Evolutionary conservation across 2,329 filamentous ascomycete genomes (phyloP).

Genomic region (Sporothrix luriei): DNA sequence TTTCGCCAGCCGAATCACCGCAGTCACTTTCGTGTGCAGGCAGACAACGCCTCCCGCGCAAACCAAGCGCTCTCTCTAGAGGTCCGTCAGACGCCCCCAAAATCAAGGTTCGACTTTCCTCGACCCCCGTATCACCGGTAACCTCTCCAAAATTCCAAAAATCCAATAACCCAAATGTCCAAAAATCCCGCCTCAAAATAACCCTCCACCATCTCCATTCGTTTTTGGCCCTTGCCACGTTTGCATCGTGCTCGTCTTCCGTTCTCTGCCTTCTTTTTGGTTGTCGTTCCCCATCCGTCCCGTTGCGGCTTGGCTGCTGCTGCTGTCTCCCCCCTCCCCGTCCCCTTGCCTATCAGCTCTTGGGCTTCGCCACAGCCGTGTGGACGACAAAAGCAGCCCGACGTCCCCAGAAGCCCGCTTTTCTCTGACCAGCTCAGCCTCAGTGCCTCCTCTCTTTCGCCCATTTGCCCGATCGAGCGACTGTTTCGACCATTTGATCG

Average conservation of each 20-base stretch:
- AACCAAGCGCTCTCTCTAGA: slow-evolving; percentile 16
- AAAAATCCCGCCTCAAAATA: slow-evolving; percentile 30
- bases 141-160: slow-evolving; percentile 29
- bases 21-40: slow-evolving; percentile 3
- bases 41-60: slow-evolving; percentile 8
- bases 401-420: slow-evolving; percentile 31
- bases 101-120: slow-evolving; percentile 31
- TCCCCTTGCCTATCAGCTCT: slow-evolving; percentile 7
- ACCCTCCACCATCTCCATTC: slow-evolving; percentile 15
- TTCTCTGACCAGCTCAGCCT: slow-evolving; percentile 33
- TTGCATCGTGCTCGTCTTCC: slow-evolving; percentile 24
- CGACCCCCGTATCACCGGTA: slow-evolving; percentile 31
- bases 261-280: background rate
- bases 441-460: background rate
- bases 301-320: slow-evolving; percentile 5
- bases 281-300: background rate
- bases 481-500: slow-evolving; percentile 5
- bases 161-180: no score
- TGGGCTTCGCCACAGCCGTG: slow-evolving; percentile 26
- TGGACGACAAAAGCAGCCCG: slow-evolving; percentile 24
- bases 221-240: slow-evolving; percentile 7
- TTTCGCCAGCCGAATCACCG: slow-evolving; percentile 14
- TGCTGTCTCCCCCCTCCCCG: background rate
- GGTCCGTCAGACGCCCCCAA: slow-evolving; percentile 1
- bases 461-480: slow-evolving; percentile 1